phyloP scores from a whole-genome alignment of 2,329 filamentous ascomycete genomes.

The Curvularia spicifera region DNA sequence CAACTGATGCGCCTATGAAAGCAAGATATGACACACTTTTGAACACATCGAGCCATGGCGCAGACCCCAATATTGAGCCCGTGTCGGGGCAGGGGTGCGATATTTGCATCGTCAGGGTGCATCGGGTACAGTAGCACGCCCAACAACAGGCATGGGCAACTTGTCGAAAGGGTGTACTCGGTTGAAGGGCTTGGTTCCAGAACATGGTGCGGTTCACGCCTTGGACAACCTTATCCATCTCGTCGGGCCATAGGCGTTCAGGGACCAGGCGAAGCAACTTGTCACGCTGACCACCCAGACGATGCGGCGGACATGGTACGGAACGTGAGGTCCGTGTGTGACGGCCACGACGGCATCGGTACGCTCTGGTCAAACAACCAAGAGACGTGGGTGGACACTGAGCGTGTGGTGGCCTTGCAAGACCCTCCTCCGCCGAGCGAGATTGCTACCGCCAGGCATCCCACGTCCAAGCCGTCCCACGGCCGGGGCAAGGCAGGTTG shows the following conservation, averaged over 20 bases:
- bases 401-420: slow-evolving; percentile 7
- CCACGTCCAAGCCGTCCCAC: slow-evolving; percentile 12
- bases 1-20: slow-evolving; percentile 11
- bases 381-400: slow-evolving; percentile 9
- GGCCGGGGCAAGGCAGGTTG: slow-evolving; percentile 12
- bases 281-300: slow-evolving; percentile 26
- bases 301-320: slow-evolving; percentile 26
- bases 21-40: not conserved
- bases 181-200: slow-evolving; percentile 23
- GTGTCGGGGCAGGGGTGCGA: slow-evolving; percentile 30
- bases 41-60: slow-evolving; percentile 11
- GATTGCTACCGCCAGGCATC: slow-evolving; percentile 17
- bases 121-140: slow-evolving; percentile 34
- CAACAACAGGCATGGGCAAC: slow-evolving; percentile 37
- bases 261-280: slow-evolving; percentile 35
- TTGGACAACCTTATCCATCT: slow-evolving; percentile 45
- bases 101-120: slow-evolving; percentile 28
- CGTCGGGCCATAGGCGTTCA: slow-evolving; percentile 39
- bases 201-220: slow-evolving; percentile 37
- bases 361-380: slow-evolving; percentile 20
- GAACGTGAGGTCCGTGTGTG: slow-evolving; percentile 37
- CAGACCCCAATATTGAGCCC: slow-evolving; percentile 7
- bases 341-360: slow-evolving; percentile 27
- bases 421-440: slow-evolving; percentile 7
- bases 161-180: slow-evolving; percentile 20